These are phyloP conservation scores for Camellia japonica DNA, from an alignment of 148 eudicot genomes.

Conservation along the genomic window DNA sequence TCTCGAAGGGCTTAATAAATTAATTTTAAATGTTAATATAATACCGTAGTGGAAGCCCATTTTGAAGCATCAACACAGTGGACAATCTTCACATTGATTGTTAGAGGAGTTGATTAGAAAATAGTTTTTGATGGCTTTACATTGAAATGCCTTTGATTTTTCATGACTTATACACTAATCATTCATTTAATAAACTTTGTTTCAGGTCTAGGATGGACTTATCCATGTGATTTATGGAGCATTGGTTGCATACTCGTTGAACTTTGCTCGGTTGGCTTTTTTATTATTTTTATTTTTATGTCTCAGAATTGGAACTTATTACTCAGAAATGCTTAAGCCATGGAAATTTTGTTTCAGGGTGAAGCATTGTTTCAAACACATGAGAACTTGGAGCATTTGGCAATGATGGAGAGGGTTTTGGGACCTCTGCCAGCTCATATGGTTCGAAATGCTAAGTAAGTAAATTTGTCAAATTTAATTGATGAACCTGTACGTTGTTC, in stretches of 20 bases:
- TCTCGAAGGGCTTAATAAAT: too few species aligned
- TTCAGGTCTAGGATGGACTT: conserved; percentile 87
- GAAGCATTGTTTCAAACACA: conserved; percentile 80
- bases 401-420: conserved; percentile 89
- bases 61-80: not conserved
- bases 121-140: not conserved
- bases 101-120: not conserved
- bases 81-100: not conserved
- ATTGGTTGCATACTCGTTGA: conserved; percentile 85
- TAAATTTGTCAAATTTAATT: not conserved
- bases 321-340: not conserved
- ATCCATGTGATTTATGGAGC: conserved; percentile 91
- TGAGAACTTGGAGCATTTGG: conserved; percentile 87
- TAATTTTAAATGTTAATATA: too few species aligned
- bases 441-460: conserved; percentile 65
- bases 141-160: not conserved
- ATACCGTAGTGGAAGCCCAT: not conserved
- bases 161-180: not conserved
- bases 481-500: not conserved
- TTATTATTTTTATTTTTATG: not conserved
- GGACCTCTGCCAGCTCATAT: conserved; percentile 78
- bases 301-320: not conserved
- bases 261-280: conserved; percentile 58
- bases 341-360: conserved; percentile 47
- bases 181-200: not conserved